These are phyloP conservation scores for Russula sp. DNA, from an alignment of 768 basidiomycete genomes.

Conservation along the genomic window DNA sequence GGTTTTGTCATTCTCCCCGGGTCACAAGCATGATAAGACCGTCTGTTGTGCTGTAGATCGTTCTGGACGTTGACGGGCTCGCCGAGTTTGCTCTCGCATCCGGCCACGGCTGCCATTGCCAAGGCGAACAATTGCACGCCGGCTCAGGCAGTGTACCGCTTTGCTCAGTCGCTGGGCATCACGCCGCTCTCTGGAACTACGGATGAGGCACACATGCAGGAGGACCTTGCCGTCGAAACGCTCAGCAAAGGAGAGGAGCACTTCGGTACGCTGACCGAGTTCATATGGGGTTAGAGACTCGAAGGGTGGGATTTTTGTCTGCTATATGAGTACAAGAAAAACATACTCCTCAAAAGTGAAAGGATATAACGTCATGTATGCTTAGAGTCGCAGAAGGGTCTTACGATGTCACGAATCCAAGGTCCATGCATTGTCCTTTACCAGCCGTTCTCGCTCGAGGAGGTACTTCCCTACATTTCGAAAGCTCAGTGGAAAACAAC, in stretches of 20 bases:
- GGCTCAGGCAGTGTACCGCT: slow-evolving; percentile 60
- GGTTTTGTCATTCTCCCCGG: neutral
- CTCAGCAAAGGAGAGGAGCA: slow-evolving; percentile 32
- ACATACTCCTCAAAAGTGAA: neutral
- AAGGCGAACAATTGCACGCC: slow-evolving; percentile 46
- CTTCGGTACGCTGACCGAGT: slow-evolving; percentile 28
- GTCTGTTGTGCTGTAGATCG: slow-evolving; percentile 42
- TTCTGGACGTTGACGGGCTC: slow-evolving; percentile 89
- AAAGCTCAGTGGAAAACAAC: neutral
- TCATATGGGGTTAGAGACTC: slow-evolving; percentile 30
- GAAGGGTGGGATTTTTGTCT: neutral
- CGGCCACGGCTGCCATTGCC: slow-evolving; percentile 41
- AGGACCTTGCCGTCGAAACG: slow-evolving; percentile 47
- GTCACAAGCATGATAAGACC: neutral
- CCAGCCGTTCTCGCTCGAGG: slow-evolving; percentile 68
- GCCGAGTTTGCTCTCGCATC: slow-evolving; percentile 51
- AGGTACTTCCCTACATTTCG: slow-evolving; percentile 64
- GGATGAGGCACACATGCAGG: slow-evolving; percentile 57
- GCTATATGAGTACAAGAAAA: neutral
- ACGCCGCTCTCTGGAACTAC: slow-evolving; percentile 75
- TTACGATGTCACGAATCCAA: slow-evolving; percentile 40
- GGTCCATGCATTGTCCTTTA: slow-evolving; percentile 79
- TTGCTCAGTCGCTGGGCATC: slow-evolving; percentile 61
- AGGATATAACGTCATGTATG: neutral
- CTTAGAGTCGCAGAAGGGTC: neutral